Conservation (phyloP, 257 asterid genomes). For the Gentiana macrophylla region DNA sequence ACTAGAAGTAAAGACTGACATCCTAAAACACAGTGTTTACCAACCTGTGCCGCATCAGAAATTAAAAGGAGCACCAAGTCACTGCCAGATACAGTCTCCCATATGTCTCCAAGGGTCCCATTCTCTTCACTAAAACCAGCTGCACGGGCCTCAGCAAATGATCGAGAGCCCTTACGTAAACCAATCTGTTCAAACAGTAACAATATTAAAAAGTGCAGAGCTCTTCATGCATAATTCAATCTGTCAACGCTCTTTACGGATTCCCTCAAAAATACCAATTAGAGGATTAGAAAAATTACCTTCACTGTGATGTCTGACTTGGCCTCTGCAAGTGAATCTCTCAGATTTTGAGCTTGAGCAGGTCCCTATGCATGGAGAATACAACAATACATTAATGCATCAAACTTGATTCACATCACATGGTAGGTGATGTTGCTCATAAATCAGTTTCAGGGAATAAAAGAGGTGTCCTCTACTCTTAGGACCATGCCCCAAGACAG, state of each 20-base stretch:
- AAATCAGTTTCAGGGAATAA: too few species aligned
- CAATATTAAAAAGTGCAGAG: constrained; percentile 3
- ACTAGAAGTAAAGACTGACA: background rate
- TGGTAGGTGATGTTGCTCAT: too few species aligned
- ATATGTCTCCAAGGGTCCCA: constrained; percentile 94
- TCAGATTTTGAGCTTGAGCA: constrained; percentile 93
- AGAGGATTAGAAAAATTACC: constrained; percentile 24
- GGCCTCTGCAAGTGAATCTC: constrained; percentile 70
- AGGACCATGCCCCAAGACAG: too few species aligned
- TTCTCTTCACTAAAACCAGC: constrained; percentile 88
- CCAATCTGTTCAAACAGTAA: constrained; percentile 53
- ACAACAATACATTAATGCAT: background rate
- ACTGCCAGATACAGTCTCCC: constrained; percentile 80
- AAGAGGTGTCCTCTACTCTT: too few species aligned
- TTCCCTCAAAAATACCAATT: background rate
- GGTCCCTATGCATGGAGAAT: constrained; percentile 52
- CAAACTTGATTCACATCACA: too few species aligned
- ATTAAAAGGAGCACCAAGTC: constrained; percentile 85
- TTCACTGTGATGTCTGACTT: constrained; percentile 85
- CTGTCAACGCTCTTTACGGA: background rate
- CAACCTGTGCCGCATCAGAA: constrained; percentile 95
- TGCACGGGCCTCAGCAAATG: constrained; percentile 82
- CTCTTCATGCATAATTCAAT: background rate
- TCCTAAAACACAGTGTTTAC: constrained; percentile 6
- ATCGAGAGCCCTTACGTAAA: constrained; percentile 85